Base-by-base conservation (phyloP, 371 early-diverging fungal species). In the Catenaria anguillulae region DNA sequence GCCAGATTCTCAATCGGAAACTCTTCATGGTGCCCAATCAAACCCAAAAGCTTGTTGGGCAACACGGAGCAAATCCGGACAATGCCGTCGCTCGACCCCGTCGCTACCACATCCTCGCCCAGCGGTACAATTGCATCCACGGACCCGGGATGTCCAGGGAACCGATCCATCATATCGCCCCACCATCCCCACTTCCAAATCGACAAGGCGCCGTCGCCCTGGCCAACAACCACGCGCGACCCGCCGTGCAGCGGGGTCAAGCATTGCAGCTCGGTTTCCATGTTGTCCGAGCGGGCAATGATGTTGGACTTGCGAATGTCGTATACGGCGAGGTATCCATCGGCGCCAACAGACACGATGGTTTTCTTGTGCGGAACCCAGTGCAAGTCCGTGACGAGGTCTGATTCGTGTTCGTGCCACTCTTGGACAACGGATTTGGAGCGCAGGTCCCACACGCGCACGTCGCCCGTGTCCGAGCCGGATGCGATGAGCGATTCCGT, bases 1-100 rank as follows among this genome's bases (percentile, higher is more conserved):
- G 70, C 63, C 40, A 93, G 73, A 54, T 81, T 77, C 70, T 94
- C 95, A 48, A 93, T 83, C 0, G 92, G 89, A 75, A 89, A 82
- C 36, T 84, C 80, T 54, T 82, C 87, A 66, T 92, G 91, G 63
- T 86, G 89, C n/a, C 91, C 92, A 33, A 91, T 71, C 24, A 84
- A 77, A 19, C 93, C 89, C 23, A 87, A 75, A 48, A 94, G 83
- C 62, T 81, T 77, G 76, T 94, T 90, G 17, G 96, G 96, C 42
- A 89, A 75, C 50, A 95, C 78, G 29, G 79, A 40, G 17, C 5
- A 26, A 24, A 8, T 75, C 74, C 87, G 73, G 64, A 90, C 80
- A 43, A 86, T 72, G n/a, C 97, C 97, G 69, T 96, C 97, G 65
- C 87, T 82, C 23, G 86, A 84, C 19, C 93, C 97, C 0, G 94